Percentiles rank a stretch among this genome's conserved stretches.
Evolutionary conservation across 257 asterid genomes (phyloP).

Genomic region (Capsicum pubescens): DNA sequence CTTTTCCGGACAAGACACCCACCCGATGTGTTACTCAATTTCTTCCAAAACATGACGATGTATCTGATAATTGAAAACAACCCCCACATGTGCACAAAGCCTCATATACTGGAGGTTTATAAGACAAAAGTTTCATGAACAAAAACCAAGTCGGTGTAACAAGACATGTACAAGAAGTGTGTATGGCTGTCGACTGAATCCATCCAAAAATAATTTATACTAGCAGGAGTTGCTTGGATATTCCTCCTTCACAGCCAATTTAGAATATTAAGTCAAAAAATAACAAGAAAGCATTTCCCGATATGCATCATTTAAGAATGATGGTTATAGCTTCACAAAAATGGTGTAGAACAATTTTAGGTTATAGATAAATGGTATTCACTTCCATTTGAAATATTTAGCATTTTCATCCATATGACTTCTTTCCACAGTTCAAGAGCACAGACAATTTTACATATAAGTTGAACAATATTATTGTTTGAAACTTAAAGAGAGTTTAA

Average conservation of each 20-base stretch:
- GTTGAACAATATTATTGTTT: background rate
- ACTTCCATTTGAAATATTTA: constrained; percentile 16
- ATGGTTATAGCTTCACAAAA: background rate
- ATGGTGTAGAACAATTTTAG: background rate
- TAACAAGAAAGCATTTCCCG: background rate
- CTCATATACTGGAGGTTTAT: background rate
- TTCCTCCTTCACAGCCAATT: constrained; percentile 3
- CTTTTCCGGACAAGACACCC: background rate
- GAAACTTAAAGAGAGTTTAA: background rate
- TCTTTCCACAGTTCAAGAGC: background rate
- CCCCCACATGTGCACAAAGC: background rate
- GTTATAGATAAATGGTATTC: constrained; percentile 2
- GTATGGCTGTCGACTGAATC: background rate
- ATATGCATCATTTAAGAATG: background rate
- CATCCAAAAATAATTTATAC: background rate
- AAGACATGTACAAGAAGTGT: background rate
- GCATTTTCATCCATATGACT: background rate
- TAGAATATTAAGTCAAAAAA: background rate
- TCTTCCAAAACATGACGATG: background rate
- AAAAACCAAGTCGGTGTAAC: background rate
- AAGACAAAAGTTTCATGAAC: background rate
- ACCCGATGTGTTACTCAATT: background rate
- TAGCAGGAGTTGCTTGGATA: background rate
- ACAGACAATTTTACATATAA: background rate
- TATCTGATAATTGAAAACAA: constrained; percentile 3